Evolutionary conservation across 129 eudicot species (phyloP).

Genomic region (Glebionis coronaria): DNA sequence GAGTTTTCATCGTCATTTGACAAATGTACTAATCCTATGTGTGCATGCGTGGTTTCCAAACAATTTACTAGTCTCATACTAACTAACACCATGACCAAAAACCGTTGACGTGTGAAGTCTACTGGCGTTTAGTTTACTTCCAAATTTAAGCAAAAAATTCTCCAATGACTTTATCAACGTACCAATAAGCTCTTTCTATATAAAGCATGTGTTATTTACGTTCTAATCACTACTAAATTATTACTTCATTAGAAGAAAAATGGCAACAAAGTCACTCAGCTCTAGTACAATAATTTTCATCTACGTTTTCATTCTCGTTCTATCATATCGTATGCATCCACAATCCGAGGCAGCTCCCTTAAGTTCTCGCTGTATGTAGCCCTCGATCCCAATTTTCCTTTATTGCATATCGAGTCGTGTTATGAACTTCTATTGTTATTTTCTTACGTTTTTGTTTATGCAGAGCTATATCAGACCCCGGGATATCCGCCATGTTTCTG

Average conservation of each 20-base stretch:
- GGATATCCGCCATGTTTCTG: slow-evolving; percentile 29
- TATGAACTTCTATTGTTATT: neutral
- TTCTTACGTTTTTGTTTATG: slow-evolving; percentile 4
- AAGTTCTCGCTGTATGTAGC: slow-evolving; percentile 20
- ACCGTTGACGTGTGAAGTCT: too few species aligned
- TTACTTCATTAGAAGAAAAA: neutral
- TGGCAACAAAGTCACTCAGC: slow-evolving; percentile 12
- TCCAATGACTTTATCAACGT: neutral
- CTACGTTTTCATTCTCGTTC: slow-evolving; percentile 20
- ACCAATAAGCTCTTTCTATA: neutral
- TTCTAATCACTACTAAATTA: too few species aligned
- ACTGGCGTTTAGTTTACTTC: too few species aligned
- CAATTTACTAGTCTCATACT: neutral
- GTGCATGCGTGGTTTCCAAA: too few species aligned
- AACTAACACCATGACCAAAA: too few species aligned
- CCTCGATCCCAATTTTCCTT: neutral
- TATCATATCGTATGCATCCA: slow-evolving; percentile 17
- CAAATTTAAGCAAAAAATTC: slow-evolving; percentile 9
- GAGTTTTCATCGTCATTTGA: too few species aligned
- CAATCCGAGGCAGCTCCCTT: slow-evolving; percentile 20
- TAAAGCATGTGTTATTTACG: slow-evolving; percentile 5
- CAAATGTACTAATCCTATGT: too few species aligned
- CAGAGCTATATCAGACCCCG: slow-evolving; percentile 23
- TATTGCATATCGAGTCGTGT: neutral
- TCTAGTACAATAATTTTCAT: neutral